These are phyloP conservation scores for Pleodorina starrii DNA, from an alignment of 139 green algal species.

Conservation along the genomic window DNA sequence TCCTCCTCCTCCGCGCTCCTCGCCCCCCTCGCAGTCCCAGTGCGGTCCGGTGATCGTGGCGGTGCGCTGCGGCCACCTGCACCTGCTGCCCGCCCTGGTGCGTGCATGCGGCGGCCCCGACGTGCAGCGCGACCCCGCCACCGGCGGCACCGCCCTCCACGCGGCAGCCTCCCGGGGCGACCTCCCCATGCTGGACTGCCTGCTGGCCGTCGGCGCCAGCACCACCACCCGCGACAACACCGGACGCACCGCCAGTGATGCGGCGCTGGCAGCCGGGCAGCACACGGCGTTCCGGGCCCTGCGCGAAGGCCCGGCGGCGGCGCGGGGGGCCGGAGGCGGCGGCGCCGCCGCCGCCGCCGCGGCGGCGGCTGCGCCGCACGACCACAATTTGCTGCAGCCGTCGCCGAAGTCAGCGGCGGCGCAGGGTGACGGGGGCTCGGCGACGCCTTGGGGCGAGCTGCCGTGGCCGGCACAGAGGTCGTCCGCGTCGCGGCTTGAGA, in stretches of 20 bases:
- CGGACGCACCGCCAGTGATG: conserved; percentile 23
- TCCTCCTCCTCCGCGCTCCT: too few relatives aligned
- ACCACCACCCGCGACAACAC: conserved; percentile 14
- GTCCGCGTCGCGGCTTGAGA: not conserved
- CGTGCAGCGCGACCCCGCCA: conserved; percentile 25
- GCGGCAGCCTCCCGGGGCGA: not conserved
- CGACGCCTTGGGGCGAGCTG: not conserved
- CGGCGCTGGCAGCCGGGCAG: conserved; percentile 31
- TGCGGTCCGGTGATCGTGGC: not conserved
- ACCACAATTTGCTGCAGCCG: not conserved
- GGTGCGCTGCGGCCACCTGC: not conserved
- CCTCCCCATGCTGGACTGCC: not conserved
- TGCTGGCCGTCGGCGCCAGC: conserved; percentile 10
- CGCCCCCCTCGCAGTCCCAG: not conserved
- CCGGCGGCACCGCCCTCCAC: conserved; percentile 33
- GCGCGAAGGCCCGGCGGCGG: not conserved
- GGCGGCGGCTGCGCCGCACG: not conserved
- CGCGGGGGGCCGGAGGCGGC: not conserved
- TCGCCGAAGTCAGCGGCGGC: not conserved
- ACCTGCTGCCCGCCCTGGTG: conserved; percentile 33
- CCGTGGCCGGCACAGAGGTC: not conserved
- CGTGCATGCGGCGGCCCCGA: not conserved
- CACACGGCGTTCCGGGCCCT: not conserved
- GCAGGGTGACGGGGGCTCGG: too few relatives aligned
- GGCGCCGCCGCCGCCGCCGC: not conserved